Conservation (phyloP, 2,329 filamentous ascomycete species). For the Ophiosphaerella korrae region DNA sequence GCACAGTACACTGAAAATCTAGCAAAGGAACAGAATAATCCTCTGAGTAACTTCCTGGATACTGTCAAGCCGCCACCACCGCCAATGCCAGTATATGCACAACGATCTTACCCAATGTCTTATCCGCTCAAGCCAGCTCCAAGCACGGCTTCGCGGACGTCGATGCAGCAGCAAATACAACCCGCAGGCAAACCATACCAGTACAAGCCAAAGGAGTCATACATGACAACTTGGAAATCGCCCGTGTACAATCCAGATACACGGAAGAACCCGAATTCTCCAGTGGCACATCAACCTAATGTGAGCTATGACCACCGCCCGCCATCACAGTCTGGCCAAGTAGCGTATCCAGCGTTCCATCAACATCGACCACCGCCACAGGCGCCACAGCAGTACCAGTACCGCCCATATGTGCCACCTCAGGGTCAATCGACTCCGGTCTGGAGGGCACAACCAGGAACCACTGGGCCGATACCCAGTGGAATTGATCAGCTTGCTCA, state of each 20-base stretch:
- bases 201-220: slow-evolving; percentile 41
- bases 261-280: slow-evolving; percentile 44
- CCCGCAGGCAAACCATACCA: slow-evolving; percentile 31
- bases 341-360: slow-evolving; percentile 23
- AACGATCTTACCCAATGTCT: slow-evolving; percentile 47
- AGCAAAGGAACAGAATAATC: slow-evolving; percentile 64
- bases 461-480: slow-evolving; percentile 23
- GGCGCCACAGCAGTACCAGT: slow-evolving; percentile 22
- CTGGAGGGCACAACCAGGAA: slow-evolving; percentile 31
- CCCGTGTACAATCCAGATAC: slow-evolving; percentile 42
- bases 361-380: slow-evolving; percentile 24
- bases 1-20: slow-evolving; percentile 88
- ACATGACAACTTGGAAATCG: slow-evolving; percentile 31
- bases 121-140: slow-evolving; percentile 51
- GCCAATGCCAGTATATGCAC: slow-evolving; percentile 34
- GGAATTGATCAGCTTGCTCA: slow-evolving; percentile 38
- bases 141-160: slow-evolving; percentile 37
- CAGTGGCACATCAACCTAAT: slow-evolving; percentile 46
- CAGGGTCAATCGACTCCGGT: slow-evolving; percentile 26
- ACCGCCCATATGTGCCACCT: slow-evolving; percentile 37
- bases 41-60: slow-evolving; percentile 74
- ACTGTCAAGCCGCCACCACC: slow-evolving; percentile 58
- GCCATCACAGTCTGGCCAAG: slow-evolving; percentile 27
- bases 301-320: slow-evolving; percentile 42
- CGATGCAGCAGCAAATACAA: slow-evolving; percentile 34